Evolutionary conservation across 2,329 filamentous ascomycete genomes (phyloP), one percentile per base, ranked within the genome.

Genomic region (Mollisia scopiformis): DNA sequence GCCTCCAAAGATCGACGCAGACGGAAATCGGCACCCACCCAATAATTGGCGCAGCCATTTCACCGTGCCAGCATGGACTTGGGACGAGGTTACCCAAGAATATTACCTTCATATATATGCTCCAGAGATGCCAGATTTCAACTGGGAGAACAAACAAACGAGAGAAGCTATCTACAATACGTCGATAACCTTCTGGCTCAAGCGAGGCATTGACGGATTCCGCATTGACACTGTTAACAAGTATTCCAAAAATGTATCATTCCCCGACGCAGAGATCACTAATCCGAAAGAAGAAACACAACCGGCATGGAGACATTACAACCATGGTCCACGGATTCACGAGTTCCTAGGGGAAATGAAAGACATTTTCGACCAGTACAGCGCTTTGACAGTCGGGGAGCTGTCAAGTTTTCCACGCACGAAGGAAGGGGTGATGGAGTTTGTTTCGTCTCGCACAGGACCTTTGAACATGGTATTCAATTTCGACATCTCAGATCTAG

Each of bases 101-200:
- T 93, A 92, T 73, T 93, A 91, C 69, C 83, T 93, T 0, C 86
- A 89, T 63, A 80, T 95, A 8, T 95, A 91, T 73, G 86, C 88
- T 10, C 83, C 83, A 3, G 86, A 90, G 66, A 91, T 94, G 72
- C 91, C 91, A 0, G 92, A 95, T 67, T 80, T 95, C 14, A 95
- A 95, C 75, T 95, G 90, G 90, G 89, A 93, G 70, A 90, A 88
- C 59, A 80, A 81, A 0, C 84, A 84, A 16, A 84, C 88, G 0
- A 82, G 90, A 21, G 77, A 84, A 47, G 90, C 89, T 1, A 86
- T 92, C 6, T 90, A 92, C 72, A 80, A 88, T 31, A 82, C 89
- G 4, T n/a, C 39, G n/a, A 89, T 93, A 83, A 82, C 83, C 31
- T 94, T 93, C 72, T 95, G 91, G 91, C 82, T 94, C 0, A 79